Evolutionary conservation across 768 basidiomycete genomes (phyloP), one percentile per base, ranked within the genome.

Genomic region (Leccinum subgranulosum): DNA sequence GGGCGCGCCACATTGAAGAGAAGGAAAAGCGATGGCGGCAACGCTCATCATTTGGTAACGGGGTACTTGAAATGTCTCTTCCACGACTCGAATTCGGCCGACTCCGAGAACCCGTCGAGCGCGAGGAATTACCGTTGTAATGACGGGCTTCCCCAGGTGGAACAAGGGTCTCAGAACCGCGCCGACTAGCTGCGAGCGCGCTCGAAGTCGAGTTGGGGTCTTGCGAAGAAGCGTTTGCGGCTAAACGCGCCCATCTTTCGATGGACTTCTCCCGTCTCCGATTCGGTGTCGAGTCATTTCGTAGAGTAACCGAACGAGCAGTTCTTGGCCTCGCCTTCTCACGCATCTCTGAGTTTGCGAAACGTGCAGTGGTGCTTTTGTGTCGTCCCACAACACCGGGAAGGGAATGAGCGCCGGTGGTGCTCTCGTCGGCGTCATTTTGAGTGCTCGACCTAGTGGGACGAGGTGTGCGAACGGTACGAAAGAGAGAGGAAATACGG

Each of bases 401-500:
- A 46, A 69, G 68, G 14, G 77, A 74, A 12, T 63, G 66, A 43
- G 68, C 68, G 19, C 68, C 74, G n/a, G 69, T 60, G n/a, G 56
- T 27, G 33, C 69, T 59, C 29, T 63, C 63, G 28, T 67, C 65
- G 6, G 65, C 62, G 33, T 67, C 58, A 19, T 61, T 60, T 46
- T 51, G 56, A 45, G 48, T 54, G 10, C 41, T 56, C 41, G 52
- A 55, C 46, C 60, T 63, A 31, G 61, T 19, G 34, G 61, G 11
- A 46, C 69, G 67, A 51, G 62, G 58, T 17, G 64, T 54, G 23
- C 79, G 77, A 49, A 77, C 74, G 45, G 72, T 75, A 25, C 78
- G 79, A 51, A 84, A 75, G 41, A 88, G 64, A 11, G 80, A 78
- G 3, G 82, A 80, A 29, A 87, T 74, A 52, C 81, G 62, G 53